Evolutionary conservation across 2,329 filamentous ascomycete species (phyloP), one percentile per base, ranked within the genome.

Genomic region (Podosphaera fusca): DNA sequence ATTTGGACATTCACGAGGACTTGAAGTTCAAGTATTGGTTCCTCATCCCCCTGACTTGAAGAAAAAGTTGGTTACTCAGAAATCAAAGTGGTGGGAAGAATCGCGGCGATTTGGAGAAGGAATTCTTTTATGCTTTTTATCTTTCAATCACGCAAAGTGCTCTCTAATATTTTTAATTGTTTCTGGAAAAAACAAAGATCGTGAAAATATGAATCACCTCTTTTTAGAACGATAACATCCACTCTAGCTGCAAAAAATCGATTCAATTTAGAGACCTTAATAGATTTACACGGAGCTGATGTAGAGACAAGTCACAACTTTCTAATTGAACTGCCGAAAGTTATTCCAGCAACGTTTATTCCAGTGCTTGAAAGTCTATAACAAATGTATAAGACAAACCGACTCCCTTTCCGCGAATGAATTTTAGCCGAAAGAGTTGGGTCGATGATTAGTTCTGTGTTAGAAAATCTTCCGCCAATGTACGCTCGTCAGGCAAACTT

Each of bases 311-410:
- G 42, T 38, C 34, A 35, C 47, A 60, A 58, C 3, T 56, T 50
- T n/a, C 61, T 69, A 42, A 62, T 68, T 31, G 67, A 69, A 47
- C 65, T 68, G 53, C 66, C 65, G 1, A 63, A 63, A 4, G 58
- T 68, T 3, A 55, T 68, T 10, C 65, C 63, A 49, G 61, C 62
- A 1, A 64, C 66, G 5, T 68, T 66, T 46, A 50, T 65, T 33
- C 64, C 65, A 14, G 63, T 67, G 33, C 53, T 68, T 29, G 61
- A 63, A 56, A 64, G 62, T 54, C 61, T 67, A 33, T 64, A 67
- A 60, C 59, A 59, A 12, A 63, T 67, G 49, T 63, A 65, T 34
- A 58, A 46, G 4, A 46, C 59, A 10, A 45, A 58, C 46, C 58
- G 52, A 34, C 53, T 63, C 29, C 62, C 60, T 51, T 62, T 63